Conservation (phyloP, 1,284 basidiomycete species). For the Afroboletus lepidellus region DNA sequence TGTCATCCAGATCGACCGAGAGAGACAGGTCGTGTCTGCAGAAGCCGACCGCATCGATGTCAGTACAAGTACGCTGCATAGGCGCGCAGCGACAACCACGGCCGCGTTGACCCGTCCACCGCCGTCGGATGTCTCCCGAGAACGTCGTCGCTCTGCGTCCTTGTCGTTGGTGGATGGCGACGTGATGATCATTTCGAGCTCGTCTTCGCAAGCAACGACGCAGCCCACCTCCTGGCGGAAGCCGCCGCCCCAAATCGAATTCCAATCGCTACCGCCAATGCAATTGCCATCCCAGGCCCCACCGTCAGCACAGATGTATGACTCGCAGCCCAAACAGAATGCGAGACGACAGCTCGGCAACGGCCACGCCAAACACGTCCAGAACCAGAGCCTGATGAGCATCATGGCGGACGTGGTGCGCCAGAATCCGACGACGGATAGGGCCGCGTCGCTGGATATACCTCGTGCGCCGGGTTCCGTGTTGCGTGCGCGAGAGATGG, state of each 20-base stretch:
- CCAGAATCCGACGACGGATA: constrained; percentile 31
- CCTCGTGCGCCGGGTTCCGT: constrained; percentile 43
- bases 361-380: constrained; percentile 7
- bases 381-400: constrained; percentile 55
- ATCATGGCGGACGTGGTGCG: constrained; percentile 62
- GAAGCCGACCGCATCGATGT: not conserved
- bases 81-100: constrained; percentile 12
- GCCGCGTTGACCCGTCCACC: not conserved
- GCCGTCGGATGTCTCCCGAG: not conserved
- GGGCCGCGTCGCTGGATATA: constrained; percentile 26
- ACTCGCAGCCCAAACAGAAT: constrained; percentile 5
- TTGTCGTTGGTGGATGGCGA: constrained; percentile 8
- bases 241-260: constrained; percentile 4
- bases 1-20: not conserved
- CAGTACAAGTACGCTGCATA: not conserved
- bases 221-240: constrained; percentile 14
- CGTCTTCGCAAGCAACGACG: not conserved
- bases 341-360: not conserved
- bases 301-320: not conserved
- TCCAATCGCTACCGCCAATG: not conserved
- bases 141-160: constrained; percentile 21
- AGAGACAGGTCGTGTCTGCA: not conserved
- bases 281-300: not conserved
- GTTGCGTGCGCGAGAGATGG: constrained; percentile 26
- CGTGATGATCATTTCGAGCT: not conserved